Percentiles rank a stretch among this genome's conserved stretches.
phyloP scores from a whole-genome alignment of 805 yeast genomes.

The Suhomyces prunicola region DNA sequence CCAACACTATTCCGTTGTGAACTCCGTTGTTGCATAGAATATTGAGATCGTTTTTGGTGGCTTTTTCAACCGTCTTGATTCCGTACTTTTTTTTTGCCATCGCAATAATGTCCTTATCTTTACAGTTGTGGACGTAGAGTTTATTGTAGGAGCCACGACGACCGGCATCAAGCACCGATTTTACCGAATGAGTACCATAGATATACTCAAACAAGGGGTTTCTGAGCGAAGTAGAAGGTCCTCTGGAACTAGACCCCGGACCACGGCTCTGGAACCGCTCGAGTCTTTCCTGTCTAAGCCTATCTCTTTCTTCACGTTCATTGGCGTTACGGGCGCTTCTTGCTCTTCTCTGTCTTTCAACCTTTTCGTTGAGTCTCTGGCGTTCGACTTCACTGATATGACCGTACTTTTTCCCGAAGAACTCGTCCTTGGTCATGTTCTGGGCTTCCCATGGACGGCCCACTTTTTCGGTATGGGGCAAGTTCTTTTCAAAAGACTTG shows the following conservation, averaged over 20 bases:
- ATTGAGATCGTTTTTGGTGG: constrained; percentile 54
- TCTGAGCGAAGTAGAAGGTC: not conserved
- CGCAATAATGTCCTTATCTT: constrained; percentile 42
- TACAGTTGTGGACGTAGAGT: constrained; percentile 45
- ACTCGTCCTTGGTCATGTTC: constrained; percentile 38
- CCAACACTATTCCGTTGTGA: constrained; percentile 77
- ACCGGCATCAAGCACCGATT: constrained; percentile 60
- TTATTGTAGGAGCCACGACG: constrained; percentile 53
- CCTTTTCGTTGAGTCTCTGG: constrained; percentile 26
- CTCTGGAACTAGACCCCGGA: not conserved
- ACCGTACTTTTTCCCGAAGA: constrained; percentile 35
- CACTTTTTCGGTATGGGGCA: constrained; percentile 18
- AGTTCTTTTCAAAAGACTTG: constrained; percentile 23
- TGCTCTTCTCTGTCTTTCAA: constrained; percentile 27
- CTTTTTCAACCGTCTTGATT: constrained; percentile 33
- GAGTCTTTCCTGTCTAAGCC: constrained; percentile 1
- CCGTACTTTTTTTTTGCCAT: constrained; percentile 44
- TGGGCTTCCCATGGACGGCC: constrained; percentile 36
- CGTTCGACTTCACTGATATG: constrained; percentile 25
- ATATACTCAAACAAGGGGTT: constrained; percentile 49
- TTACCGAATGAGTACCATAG: constrained; percentile 73
- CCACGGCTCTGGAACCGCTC: not conserved
- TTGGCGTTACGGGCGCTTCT: constrained; percentile 22
- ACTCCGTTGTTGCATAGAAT: constrained; percentile 62
- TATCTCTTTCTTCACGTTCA: constrained; percentile 13